Evolutionary conservation across 106 monocot species (phyloP).

Genomic region (Acorus gramineus): DNA sequence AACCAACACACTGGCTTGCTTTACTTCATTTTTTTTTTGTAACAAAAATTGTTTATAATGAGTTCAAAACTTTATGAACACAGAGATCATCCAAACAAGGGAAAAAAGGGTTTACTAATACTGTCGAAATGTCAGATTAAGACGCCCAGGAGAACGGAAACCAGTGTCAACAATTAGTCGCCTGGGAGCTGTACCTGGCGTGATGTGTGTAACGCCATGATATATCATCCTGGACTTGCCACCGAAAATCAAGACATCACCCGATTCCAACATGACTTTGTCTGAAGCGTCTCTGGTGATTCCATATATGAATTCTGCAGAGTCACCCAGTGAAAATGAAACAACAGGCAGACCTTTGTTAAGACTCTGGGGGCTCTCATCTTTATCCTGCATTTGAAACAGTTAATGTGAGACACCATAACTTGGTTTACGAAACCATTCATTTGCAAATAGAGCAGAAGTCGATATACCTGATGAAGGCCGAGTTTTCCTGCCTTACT

Average conservation of each 20-base stretch:
- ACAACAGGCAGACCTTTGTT: conserved; percentile 45
- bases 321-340: conserved; percentile 60
- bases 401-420: no score
- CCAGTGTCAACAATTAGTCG: conserved; percentile 24
- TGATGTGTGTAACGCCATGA: conserved; percentile 39
- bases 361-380: conserved; percentile 41
- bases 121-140: conserved; percentile 58
- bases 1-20: no score
- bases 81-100: not conserved
- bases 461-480: conserved; percentile 49
- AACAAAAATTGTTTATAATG: no score
- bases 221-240: conserved; percentile 45
- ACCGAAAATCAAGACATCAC: conserved; percentile 62
- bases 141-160: conserved; percentile 31
- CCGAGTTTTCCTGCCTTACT: conserved; percentile 39
- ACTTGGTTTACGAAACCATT: no score
- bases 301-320: conserved; percentile 45
- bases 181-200: conserved; percentile 20
- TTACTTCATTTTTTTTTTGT: no score
- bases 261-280: conserved; percentile 40
- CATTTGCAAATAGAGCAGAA: no score
- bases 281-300: conserved; percentile 27
- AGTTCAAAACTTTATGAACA: not conserved
- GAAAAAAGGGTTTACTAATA: conserved; percentile 10
- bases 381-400: conserved; percentile 33